Base-by-base conservation (phyloP, 2,329 filamentous ascomycete genomes). In the Calonectria pauciramosa region DNA sequence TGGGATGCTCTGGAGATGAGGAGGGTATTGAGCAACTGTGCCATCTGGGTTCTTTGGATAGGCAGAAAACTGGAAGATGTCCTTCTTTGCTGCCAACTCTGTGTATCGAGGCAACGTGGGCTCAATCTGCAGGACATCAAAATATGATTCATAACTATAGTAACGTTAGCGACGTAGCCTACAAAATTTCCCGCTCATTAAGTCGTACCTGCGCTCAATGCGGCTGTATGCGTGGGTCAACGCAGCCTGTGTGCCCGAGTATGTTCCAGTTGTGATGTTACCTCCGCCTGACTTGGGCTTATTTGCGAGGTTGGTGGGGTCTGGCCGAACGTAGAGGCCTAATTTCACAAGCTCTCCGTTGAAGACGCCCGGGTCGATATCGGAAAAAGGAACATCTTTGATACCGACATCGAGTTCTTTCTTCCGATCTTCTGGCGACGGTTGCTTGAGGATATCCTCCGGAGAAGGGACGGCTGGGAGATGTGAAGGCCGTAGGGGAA, bases 351-450 rank as follows among this genome's bases (percentile, higher is more conserved):
- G 73, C 74, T 84, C 82, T 38, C 78, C 80, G 71, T 83, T 81
- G 63, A 85, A 82, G 26, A 85, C 80, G 3, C 83, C 84, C 0
- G 83, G 82, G 47, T 85, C 83, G 36, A 84, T 83, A 2, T 83
- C 84, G 0, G 76, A 56, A n/a, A 84, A 77, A 2, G 81, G 75
- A 8, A 80, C 78, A 63, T 85, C 79, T 6, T 71, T 54, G 56
- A 85, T 79, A 9, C 28, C 78, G 49, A 74, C 74, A 4, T 76
- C 38, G 4, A 79, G 81, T 26, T 81, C 77, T 41, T 78, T 81
- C 71, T 82, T 68, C 1, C 76, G 79, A n/a, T 81, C 77, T 38
- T 78, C 80, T 10, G 82, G 76, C 2, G 77, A 66, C 1, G 76
- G 79, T 16, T 84, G 82, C 56, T 80, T 80, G 56, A 84, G 77